Conservation (phyloP, 441 rosid species). For the Populus hybrid region DNA sequence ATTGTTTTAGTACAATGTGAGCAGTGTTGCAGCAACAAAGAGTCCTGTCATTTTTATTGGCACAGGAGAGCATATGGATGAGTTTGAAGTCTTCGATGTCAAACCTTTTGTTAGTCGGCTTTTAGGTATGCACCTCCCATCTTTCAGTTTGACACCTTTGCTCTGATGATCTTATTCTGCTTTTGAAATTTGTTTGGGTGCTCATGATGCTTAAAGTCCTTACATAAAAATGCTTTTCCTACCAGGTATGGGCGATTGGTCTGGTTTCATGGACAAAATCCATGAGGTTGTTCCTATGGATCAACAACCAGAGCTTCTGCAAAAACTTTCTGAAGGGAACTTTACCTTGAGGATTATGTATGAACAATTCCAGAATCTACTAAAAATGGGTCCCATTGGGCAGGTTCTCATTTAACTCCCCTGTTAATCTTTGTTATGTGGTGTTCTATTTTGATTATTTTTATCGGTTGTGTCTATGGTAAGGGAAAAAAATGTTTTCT, state of each 20-base stretch:
- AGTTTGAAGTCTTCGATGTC: conserved; percentile 88
- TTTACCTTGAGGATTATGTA: conserved; percentile 93
- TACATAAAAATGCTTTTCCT: conserved; percentile 14
- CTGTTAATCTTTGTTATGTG: too few species aligned
- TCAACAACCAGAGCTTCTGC: conserved; percentile 94
- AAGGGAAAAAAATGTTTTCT: too few species aligned
- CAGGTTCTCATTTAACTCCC: conserved; percentile 45
- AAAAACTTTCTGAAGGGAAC: conserved; percentile 86
- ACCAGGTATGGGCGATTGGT: conserved; percentile 93
- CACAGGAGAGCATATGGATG: conserved; percentile 92
- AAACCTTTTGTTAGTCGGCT: conserved; percentile 91
- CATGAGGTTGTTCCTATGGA: conserved; percentile 97
- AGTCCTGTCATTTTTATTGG: conserved; percentile 92
- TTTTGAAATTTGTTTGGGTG: conserved; percentile 24
- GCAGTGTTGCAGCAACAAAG: conserved; percentile 90
- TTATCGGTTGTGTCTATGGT: not conserved
- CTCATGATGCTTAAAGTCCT: conserved; percentile 6
- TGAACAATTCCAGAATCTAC: conserved; percentile 81
- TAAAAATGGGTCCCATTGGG: conserved; percentile 87
- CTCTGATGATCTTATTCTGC: not conserved
- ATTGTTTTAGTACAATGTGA: not conserved
- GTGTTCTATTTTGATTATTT: not conserved
- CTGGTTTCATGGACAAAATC: conserved; percentile 92
- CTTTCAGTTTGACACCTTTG: conserved; percentile 2
- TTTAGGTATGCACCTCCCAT: conserved; percentile 44